These are phyloP conservation scores for Tolypocladium pustulatum DNA, from an alignment of 2,329 filamentous ascomycete species.

Conservation along the genomic window DNA sequence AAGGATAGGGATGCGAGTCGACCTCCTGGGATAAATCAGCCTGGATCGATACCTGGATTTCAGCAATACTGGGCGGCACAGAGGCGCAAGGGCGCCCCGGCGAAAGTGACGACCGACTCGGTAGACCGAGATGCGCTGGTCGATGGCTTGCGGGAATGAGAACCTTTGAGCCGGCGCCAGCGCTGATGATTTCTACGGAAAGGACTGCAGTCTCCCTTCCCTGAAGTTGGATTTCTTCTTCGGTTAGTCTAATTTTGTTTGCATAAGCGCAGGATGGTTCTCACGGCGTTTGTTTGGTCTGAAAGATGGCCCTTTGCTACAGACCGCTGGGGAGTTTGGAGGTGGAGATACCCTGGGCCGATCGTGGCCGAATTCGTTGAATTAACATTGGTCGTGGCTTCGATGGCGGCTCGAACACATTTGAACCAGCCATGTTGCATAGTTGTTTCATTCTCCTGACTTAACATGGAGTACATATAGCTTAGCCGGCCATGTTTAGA, in stretches of 20 bases:
- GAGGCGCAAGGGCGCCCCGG: slow-evolving; percentile 41
- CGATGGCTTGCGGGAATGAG: slow-evolving; percentile 38
- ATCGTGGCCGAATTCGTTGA: neutral
- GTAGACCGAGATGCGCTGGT: slow-evolving; percentile 51
- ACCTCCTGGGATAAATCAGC: slow-evolving; percentile 67
- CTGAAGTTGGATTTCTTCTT: neutral
- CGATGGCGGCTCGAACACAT: neutral
- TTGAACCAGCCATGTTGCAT: neutral
- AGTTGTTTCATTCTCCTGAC: neutral
- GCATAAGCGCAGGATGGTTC: neutral
- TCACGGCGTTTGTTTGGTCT: neutral
- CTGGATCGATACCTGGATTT: slow-evolving; percentile 64
- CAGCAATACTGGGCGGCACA: slow-evolving; percentile 41
- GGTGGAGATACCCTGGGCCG: neutral
- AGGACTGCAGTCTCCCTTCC: neutral
- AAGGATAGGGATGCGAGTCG: slow-evolving; percentile 32
- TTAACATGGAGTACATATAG: neutral
- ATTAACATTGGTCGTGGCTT: slow-evolving; percentile 4
- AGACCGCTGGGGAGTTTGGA: neutral
- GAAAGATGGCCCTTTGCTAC: neutral
- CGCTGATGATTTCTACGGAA: neutral
- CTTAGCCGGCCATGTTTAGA: neutral
- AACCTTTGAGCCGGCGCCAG: neutral
- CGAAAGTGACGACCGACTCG: slow-evolving; percentile 44
- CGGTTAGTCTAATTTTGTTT: neutral